A percentile compares a stretch with the other conserved stretches of the same genome.
Conservation (phyloP, 352 stramenopile genomes). For the Pythium oligandrum region DNA sequence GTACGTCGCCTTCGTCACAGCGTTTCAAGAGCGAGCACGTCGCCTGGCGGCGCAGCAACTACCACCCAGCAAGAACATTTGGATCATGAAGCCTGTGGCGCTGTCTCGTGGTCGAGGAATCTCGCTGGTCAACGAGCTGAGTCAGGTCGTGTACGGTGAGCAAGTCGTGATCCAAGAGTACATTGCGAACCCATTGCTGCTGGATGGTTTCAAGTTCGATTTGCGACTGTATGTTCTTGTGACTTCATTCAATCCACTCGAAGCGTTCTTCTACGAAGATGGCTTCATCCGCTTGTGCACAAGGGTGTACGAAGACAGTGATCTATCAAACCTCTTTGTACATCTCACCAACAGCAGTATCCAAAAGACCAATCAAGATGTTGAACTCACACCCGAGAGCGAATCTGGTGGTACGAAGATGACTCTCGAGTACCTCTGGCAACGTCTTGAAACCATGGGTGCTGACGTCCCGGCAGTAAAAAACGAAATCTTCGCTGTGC, state of each 20-base stretch:
- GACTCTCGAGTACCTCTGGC: conserved; percentile 72
- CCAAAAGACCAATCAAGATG: conserved; percentile 81
- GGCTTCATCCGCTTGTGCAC: conserved; percentile 91
- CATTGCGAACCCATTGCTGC: conserved; percentile 79
- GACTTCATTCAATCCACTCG: conserved; percentile 90
- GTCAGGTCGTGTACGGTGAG: conserved; percentile 85
- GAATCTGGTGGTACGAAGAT: conserved; percentile 68
- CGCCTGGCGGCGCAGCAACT: conserved; percentile 9
- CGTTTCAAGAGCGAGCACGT: conserved; percentile 59
- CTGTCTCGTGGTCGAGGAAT: conserved; percentile 92
- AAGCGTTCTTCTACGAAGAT: conserved; percentile 93
- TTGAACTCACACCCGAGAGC: conserved; percentile 1
- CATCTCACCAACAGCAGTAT: conserved; percentile 95
- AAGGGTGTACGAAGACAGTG: conserved; percentile 65
- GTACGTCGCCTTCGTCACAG: conserved; percentile 86
- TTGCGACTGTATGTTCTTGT: conserved; percentile 93
- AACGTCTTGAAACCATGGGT: conserved; percentile 53
- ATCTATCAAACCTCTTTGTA: conserved; percentile 83
- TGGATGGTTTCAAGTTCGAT: conserved; percentile 91
- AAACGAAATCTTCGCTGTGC: conserved; percentile 62
- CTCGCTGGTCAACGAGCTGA: conserved; percentile 85
- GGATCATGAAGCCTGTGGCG: conserved; percentile 94
- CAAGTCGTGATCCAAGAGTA: conserved; percentile 90
- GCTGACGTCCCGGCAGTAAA: conserved; percentile 68
- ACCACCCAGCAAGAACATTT: conserved; percentile 69